Evolutionary conservation across 176 grass and related monocot genomes (phyloP), one percentile per base, ranked within the genome.

Genomic region (Stipa capillata): DNA sequence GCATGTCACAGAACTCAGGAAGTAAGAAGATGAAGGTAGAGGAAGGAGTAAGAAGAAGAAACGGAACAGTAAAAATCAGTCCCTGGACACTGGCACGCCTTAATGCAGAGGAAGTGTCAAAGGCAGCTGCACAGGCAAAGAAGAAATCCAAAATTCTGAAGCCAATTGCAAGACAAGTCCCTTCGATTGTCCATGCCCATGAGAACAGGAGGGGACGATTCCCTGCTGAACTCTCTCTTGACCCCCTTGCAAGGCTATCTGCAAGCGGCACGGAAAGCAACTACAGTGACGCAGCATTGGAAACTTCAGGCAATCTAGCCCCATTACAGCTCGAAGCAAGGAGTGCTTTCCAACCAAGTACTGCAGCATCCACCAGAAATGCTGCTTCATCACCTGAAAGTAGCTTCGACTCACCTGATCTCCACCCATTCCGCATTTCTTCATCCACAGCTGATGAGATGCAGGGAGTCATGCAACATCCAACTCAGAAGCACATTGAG

Each of bases 21-120:
- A 81, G 66, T 44, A 99, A 91, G 86, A 95, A 87, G 63, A 79
- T 42, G 20, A 91, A 86, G 78, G 78, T 82, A 85, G 86, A 85
- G 9, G 95, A 95, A 86, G 77, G 80, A 82, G 66, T 59, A 64
- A 99, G 85, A 73, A 91, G 81, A 89, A 95, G 89, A 87, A 58
- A 45, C 6, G 86, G 87, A 40, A 63, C 86, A 28, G 78, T 99
- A 12, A 99, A 99, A 89, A 99, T 95, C 51, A 99, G 88, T 70
- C 92, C 96, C 72, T 99, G 96, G 96, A 92, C 96, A 39, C 42
- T 99, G 72, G 96, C 96, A 63, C 92, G 96, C 28, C 88, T 99
- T 53, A 99, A 99, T 37, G 92, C 96, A 1, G 96, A 99, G 66
- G 96, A 99, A 80, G 96, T 99, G 68, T 99, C 92, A 21, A 99